Percentiles rank a stretch among this genome's conserved stretches.
Conservation (phyloP, 2,329 filamentous ascomycete species). For the Anisogramma anomala region DNA sequence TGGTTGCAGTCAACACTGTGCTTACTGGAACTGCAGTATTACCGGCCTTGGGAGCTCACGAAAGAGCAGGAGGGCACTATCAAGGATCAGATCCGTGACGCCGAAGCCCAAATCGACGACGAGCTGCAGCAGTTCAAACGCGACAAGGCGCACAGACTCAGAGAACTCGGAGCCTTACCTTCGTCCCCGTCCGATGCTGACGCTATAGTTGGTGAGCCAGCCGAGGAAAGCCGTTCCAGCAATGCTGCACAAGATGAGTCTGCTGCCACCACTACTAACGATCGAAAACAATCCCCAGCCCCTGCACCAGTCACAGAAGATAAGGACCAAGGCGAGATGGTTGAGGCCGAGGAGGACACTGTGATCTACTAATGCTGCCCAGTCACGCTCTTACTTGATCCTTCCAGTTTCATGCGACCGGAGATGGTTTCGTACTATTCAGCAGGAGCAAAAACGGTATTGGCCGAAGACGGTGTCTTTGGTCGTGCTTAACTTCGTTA, state of each 20-base stretch:
- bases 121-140: constrained; percentile 54
- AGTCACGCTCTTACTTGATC: background rate
- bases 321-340: constrained; percentile 52
- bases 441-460: background rate
- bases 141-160: constrained; percentile 32
- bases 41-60: constrained; percentile 70
- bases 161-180: constrained; percentile 25
- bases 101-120: constrained; percentile 48
- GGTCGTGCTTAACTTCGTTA: background rate
- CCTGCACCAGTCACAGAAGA: constrained; percentile 20
- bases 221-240: constrained; percentile 27
- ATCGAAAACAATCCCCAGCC: constrained; percentile 8
- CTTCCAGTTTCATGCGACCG: background rate
- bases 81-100: constrained; percentile 55
- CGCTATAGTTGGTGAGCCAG: constrained; percentile 34
- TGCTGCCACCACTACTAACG: constrained; percentile 24
- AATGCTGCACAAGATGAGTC: constrained; percentile 23
- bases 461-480: background rate
- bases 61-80: constrained; percentile 59
- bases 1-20: background rate
- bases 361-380: constrained; percentile 62
- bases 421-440: background rate
- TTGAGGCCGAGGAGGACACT: constrained; percentile 79
- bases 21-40: constrained; percentile 47
- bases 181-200: constrained; percentile 19